Percentiles rank a stretch among this genome's conserved stretches.
These are phyloP conservation scores for Ophiocordyceps camponoti-floridani DNA, from an alignment of 2,329 filamentous ascomycete species.

Conservation along the genomic window DNA sequence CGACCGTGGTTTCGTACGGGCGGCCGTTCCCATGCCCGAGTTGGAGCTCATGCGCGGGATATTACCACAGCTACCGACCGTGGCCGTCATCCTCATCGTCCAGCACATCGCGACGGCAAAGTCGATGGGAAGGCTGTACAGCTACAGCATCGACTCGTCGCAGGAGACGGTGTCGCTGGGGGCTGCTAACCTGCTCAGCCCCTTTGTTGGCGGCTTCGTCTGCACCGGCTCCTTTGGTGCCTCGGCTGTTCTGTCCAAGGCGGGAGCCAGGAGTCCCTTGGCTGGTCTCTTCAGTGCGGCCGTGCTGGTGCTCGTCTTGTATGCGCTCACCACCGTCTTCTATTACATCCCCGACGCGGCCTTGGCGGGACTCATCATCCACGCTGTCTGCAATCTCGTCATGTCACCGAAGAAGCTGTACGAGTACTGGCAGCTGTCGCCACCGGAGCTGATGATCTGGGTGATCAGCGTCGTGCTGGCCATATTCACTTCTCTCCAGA, in stretches of 20 bases:
- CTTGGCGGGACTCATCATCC: slow-evolving; percentile 63
- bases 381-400: slow-evolving; percentile 63
- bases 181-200: slow-evolving; percentile 56
- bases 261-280: slow-evolving; percentile 62
- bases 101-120: slow-evolving; percentile 77
- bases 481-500: slow-evolving; percentile 30
- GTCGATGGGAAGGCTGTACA: slow-evolving; percentile 63
- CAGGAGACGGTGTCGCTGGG: slow-evolving; percentile 68
- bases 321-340: slow-evolving; percentile 60
- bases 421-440: slow-evolving; percentile 62
- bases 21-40: slow-evolving; percentile 39
- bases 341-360: slow-evolving; percentile 61
- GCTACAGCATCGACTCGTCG: slow-evolving; percentile 62
- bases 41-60: slow-evolving; percentile 36
- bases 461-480: slow-evolving; percentile 49
- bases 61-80: slow-evolving; percentile 45
- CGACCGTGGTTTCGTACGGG: slow-evolving; percentile 49
- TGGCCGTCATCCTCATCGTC: slow-evolving; percentile 60
- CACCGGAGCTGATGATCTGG: slow-evolving; percentile 59
- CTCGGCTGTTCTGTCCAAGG: slow-evolving; percentile 72
- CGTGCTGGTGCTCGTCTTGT: slow-evolving; percentile 60
- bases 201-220: slow-evolving; percentile 45
- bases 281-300: slow-evolving; percentile 63
- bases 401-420: slow-evolving; percentile 57
- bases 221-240: slow-evolving; percentile 35